Evolutionary conservation across 2,329 filamentous ascomycete species (phyloP), one percentile per base, ranked within the genome.

Genomic region (Alternaria viburni): DNA sequence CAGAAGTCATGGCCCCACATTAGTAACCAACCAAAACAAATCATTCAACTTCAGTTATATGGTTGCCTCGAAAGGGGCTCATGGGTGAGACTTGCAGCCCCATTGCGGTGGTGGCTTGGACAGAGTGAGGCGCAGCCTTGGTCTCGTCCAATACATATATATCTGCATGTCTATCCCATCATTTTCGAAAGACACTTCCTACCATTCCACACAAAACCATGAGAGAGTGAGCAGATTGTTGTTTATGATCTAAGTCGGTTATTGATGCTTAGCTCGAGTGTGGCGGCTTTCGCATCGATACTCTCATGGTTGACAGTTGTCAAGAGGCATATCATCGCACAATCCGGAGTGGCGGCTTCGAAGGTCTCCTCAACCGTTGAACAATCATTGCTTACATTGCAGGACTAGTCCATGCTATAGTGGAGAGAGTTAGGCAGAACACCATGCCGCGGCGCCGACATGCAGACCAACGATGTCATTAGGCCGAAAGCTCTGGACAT

Each of bases 101-200:
- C 64, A 61, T 60, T 47, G 62, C 52, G 52, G 71, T 57, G 52
- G 71, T 74, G 74, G 74, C 74, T 70, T 70, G 64, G 64, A 46
- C 50, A 72, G 67, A 77, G 69, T 77, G 76, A 78, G 76, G 76
- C 75, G 74, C 74, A 77, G 75, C 74, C 72, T 64, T 68, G 59
- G 54, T 65, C 65, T 65, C 26, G n/a, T 52, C 49, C 25, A 47
- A 64, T 67, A 67, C 74, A 73, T 67, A 73, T 66, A 65, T 76
- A 76, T 71, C 74, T 45, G 41, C 9, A 41, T 13, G 19, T 23
- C 30, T 6, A 25, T 52, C 30, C 44, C 49, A 57, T 6, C 21
- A 13, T 43, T 50, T 17, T 41, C 43, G 23, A 1, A 21, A 25
- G 57, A 23, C 19, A 26, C 50, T 41, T 10, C 21, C 11, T n/a